phyloP scores from a whole-genome alignment of 495 filamentous ascomycete genomes.

The Neurospora africana region DNA sequence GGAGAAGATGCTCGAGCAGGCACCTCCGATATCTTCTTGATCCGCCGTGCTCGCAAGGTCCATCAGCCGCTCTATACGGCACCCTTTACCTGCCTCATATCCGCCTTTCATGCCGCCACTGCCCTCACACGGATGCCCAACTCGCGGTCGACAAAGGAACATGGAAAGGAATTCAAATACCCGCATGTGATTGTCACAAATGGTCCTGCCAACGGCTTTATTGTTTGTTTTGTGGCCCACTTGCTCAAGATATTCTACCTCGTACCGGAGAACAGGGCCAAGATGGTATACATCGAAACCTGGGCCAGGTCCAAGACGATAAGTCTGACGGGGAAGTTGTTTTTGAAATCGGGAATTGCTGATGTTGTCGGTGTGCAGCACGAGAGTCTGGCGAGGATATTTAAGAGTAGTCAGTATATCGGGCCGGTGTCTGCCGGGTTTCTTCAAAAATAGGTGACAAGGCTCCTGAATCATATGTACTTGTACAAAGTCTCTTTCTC shows the following conservation, averaged over 20 bases:
- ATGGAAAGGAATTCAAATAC: constrained; percentile 24
- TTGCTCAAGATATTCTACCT: constrained; percentile 52
- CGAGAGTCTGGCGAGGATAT: constrained; percentile 9
- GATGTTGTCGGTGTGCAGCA: constrained; percentile 36
- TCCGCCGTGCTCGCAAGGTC: constrained; percentile 62
- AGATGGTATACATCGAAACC: constrained; percentile 78
- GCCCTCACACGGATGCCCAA: constrained; percentile 25
- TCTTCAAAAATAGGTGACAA: not conserved
- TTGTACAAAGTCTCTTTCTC: not conserved
- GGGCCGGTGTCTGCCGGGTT: not conserved
- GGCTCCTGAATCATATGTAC: not conserved
- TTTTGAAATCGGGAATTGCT: constrained; percentile 35
- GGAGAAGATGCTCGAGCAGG: constrained; percentile 14
- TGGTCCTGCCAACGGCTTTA: constrained; percentile 77
- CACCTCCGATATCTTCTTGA: constrained; percentile 46
- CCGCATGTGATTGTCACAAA: constrained; percentile 66
- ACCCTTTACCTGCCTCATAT: constrained; percentile 40
- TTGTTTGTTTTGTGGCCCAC: constrained; percentile 60
- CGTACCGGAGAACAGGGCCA: constrained; percentile 28
- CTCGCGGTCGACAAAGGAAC: constrained; percentile 22
- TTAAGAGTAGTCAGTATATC: not conserved
- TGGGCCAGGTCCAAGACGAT: constrained; percentile 74
- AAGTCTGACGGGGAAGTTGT: constrained; percentile 69
- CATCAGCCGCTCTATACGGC: constrained; percentile 68
- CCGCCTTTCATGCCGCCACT: constrained; percentile 45